These are phyloP conservation scores for Pinus albicaulis DNA, from an alignment of 75 land plant species.

Conservation along the genomic window DNA sequence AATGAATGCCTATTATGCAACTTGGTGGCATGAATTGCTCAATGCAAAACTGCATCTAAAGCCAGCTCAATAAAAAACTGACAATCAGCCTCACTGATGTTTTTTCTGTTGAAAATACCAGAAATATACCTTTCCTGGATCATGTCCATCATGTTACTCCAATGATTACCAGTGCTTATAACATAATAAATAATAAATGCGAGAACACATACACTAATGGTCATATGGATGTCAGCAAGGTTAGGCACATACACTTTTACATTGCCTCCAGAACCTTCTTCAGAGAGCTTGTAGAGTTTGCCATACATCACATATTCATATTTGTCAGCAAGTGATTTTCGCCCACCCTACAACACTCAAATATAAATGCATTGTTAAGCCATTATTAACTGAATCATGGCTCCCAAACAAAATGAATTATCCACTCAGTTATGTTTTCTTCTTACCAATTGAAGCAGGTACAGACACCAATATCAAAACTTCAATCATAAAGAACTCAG, in stretches of 20 bases:
- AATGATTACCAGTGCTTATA: background rate
- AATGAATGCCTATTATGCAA: background rate
- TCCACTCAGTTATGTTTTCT: too few species aligned
- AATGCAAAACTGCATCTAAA: too few species aligned
- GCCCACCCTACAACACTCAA: constrained; percentile 17
- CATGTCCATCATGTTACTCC: background rate
- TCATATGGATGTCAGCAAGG: background rate
- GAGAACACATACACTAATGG: background rate
- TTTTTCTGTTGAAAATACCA: too few species aligned
- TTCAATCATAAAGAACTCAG: too few species aligned
- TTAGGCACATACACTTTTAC: constrained; percentile 51
- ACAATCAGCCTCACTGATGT: background rate
- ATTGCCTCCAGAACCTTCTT: constrained; percentile 39
- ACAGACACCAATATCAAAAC: too few species aligned
- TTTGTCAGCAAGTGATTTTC: constrained; percentile 82
- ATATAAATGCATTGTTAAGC: too few species aligned
- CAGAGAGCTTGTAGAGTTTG: constrained; percentile 76
- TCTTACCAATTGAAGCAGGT: too few species aligned
- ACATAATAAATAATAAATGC: background rate
- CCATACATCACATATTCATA: constrained; percentile 98
- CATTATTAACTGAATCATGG: too few species aligned
- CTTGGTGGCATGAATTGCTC: background rate
- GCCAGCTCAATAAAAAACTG: background rate
- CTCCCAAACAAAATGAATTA: too few species aligned
- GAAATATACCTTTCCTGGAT: too few species aligned